Base-by-base conservation (phyloP, 2,329 filamentous ascomycete genomes). In the Aspergillus viridinutans region DNA sequence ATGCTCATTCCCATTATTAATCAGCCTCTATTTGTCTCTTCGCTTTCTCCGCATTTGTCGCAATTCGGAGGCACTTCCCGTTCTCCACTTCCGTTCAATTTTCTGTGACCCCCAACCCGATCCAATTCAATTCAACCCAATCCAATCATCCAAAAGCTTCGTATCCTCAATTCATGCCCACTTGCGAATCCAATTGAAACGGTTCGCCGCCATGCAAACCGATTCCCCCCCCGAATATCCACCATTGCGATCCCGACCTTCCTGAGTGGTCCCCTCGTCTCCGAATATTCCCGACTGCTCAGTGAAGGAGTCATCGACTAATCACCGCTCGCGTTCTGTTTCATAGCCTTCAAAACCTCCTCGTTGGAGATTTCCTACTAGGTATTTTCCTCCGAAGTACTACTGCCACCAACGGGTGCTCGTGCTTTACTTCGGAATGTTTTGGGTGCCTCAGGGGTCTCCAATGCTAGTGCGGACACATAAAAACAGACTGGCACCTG, bases 371-470 rank as follows among this genome's bases (percentile, higher is more conserved):
- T 63, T n/a, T 53, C 42, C 21, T 28, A n/a, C 14, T 20, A 52
- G 3, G 17, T 55, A 38, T 45, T 54, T 45, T 47, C 14, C 14
- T 38, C 32, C 32, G 32, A 38, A 4, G 1, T 38, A 17, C 32
- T 38, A 17, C 14, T 38, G 32, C 14, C 2, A 38, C 14, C 32
- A 38, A 17, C 32, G 14, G 32, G 32, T 17, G 32, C 21, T 21
- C 51, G 40, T 58, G 84, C 69, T 91, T 88, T 59, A 81, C 82
- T 78, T 80, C 65, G 78, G 69, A 61, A 71, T 70, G 67, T 61
- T 63, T 60, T 69, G 68, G 67, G 67, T 63, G 64, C 64, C 58
- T 65, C 69, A 71, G 65, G 66, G 69, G 67, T 61, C 56, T 61
- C 60, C 66, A 69, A 69, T 70, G 61, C 55, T 69, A 66, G 64